phyloP scores from a whole-genome alignment of 176 grass and related monocot species.

The Hsuehochloa calcarea region DNA sequence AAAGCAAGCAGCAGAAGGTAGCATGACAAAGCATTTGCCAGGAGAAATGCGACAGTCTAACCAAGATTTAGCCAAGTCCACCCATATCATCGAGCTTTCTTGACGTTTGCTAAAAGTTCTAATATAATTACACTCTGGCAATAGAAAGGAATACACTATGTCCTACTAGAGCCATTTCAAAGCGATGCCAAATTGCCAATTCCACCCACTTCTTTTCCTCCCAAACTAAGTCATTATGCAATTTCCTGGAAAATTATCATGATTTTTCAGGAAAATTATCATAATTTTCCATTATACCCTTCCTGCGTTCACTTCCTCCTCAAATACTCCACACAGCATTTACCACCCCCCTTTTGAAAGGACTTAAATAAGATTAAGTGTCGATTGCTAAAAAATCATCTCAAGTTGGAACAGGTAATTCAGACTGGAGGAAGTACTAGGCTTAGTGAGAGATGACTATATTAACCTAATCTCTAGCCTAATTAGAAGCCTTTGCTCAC shows the following conservation, averaged over 20 bases:
- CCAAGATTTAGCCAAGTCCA: neutral
- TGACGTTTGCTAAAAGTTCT: neutral
- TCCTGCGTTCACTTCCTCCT: neutral
- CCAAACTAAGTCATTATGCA: neutral
- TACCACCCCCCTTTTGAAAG: neutral
- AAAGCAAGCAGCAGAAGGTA: neutral
- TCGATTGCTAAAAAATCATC: neutral
- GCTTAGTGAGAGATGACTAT: neutral
- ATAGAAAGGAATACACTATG: neutral
- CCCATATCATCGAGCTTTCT: neutral
- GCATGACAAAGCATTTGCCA: conserved; percentile 1
- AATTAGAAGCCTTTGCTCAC: too few relatives aligned
- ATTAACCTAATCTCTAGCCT: neutral
- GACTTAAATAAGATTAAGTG: neutral
- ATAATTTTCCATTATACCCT: neutral
- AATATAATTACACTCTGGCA: neutral
- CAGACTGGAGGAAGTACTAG: neutral
- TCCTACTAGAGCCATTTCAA: neutral
- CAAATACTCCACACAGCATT: neutral
- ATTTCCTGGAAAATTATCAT: neutral
- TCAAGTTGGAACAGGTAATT: neutral
- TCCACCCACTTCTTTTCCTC: neutral
- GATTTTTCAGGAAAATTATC: neutral
- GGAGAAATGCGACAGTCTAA: neutral
- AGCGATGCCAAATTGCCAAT: neutral